A percentile compares a stretch with the other conserved stretches of the same genome.
phyloP scores from a whole-genome alignment of 169 alveolate genomes.

The Plasmodium gonderi region DNA sequence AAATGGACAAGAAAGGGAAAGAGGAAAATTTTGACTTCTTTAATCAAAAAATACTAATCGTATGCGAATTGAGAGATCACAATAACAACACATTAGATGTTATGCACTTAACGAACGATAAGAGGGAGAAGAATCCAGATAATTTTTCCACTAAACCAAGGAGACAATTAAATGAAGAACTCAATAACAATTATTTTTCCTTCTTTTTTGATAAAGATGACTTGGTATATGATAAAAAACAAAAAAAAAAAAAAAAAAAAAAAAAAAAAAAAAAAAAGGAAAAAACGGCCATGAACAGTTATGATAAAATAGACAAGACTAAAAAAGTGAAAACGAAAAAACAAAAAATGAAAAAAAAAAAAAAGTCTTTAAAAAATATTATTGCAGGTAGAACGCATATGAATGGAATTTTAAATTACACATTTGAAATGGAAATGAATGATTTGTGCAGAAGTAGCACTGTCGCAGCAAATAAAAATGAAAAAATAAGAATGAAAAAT shows the following conservation, averaged over 20 bases:
- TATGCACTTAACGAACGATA: conserved; percentile 35
- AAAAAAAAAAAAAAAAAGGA: background rate
- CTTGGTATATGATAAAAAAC: background rate
- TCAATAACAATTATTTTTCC: background rate
- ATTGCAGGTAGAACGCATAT: conserved; percentile 14
- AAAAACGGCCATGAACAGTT: background rate
- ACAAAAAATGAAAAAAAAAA: background rate
- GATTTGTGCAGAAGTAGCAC: background rate
- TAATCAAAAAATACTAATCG: conserved; percentile 7
- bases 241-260: background rate
- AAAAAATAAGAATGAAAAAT: background rate
- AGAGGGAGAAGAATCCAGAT: background rate
- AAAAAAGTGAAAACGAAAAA: background rate
- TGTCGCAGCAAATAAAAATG: background rate
- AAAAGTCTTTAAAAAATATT: background rate
- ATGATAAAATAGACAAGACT: background rate
- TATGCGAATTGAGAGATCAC: conserved; percentile 65
- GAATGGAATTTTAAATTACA: conserved; percentile 56
- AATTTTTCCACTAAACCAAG: background rate
- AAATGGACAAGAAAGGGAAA: background rate
- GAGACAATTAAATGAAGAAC: background rate
- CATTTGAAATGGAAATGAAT: conserved; percentile 57
- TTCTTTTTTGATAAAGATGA: background rate
- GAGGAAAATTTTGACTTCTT: background rate
- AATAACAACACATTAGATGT: conserved; percentile 41